Evolutionary conservation across 2,329 filamentous ascomycete species (phyloP).

Genomic region (Curvularia sp.): DNA sequence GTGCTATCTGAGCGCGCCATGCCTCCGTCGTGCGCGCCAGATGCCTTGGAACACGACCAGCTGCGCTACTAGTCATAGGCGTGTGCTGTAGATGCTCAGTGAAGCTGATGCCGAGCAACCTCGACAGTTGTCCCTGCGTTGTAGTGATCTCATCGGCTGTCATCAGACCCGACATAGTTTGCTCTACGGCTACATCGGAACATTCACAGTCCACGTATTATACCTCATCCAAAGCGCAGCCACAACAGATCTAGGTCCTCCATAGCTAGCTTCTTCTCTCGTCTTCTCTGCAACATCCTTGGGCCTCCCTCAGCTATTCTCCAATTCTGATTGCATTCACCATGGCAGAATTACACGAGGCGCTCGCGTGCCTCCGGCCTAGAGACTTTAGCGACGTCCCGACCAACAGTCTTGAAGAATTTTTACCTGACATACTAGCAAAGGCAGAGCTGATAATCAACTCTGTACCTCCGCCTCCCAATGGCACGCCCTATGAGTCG

Average conservation of each 20-base stretch:
- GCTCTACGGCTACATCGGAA: constrained; percentile 26
- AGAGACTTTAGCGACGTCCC: constrained; percentile 57
- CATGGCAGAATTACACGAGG: constrained; percentile 54
- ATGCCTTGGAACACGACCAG: constrained; percentile 11
- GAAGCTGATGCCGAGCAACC: not conserved
- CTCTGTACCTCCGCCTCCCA: constrained; percentile 71
- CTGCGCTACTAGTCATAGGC: not conserved
- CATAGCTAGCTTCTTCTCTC: not conserved
- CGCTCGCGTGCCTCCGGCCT: constrained; percentile 54
- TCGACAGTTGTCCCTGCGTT: not conserved
- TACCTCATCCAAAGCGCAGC: constrained; percentile 1
- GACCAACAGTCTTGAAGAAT: constrained; percentile 50
- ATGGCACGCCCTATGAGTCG: constrained; percentile 55
- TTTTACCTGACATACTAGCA: constrained; percentile 53
- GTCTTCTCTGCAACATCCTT: not conserved
- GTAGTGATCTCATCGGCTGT: constrained; percentile 28
- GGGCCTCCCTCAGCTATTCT: not conserved
- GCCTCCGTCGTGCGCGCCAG: not conserved
- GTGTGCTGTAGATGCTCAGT: not conserved
- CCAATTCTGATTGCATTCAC: constrained; percentile 4
- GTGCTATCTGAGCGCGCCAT: constrained; percentile 1
- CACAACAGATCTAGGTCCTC: not conserved
- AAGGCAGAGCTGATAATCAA: constrained; percentile 75
- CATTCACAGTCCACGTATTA: constrained; percentile 10
- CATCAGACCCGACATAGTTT: constrained; percentile 22